Conservation (phyloP, 306 rosid genomes). For the Acacia confusa region DNA sequence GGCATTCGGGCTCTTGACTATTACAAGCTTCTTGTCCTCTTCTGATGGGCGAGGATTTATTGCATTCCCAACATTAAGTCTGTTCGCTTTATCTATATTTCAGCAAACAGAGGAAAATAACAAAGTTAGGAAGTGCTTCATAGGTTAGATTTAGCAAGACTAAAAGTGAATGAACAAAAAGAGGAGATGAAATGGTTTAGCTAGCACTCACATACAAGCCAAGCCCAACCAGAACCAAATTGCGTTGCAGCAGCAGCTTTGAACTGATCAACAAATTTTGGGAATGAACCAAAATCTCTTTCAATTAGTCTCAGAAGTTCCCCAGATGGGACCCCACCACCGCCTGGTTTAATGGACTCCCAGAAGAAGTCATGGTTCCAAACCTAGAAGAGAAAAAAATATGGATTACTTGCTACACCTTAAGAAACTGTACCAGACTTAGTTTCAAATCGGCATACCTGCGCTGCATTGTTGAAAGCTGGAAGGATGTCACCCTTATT, state of each 20-base stretch:
- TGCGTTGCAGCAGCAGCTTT: slow-evolving; percentile 79
- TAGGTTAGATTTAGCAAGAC: slow-evolving; percentile 11
- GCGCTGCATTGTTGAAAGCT: slow-evolving; percentile 85
- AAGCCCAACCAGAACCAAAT: slow-evolving; percentile 97
- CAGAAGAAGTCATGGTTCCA: slow-evolving; percentile 98
- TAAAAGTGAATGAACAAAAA: slow-evolving; percentile 18
- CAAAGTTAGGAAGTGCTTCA: background rate
- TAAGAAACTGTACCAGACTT: background rate
- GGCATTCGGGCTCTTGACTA: slow-evolving; percentile 85
- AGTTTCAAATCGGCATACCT: slow-evolving; percentile 45
- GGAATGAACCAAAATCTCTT: slow-evolving; percentile 87
- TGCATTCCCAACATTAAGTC: slow-evolving; percentile 71
- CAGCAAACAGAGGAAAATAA: background rate
- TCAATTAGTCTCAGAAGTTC: slow-evolving; percentile 78
- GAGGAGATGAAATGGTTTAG: slow-evolving; percentile 13
- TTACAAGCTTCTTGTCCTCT: slow-evolving; percentile 72
- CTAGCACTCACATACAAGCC: slow-evolving; percentile 82
- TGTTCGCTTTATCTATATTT: slow-evolving; percentile 61
- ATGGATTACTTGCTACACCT: slow-evolving; percentile 4
- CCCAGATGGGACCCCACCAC: slow-evolving; percentile 81
- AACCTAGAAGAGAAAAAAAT: slow-evolving; percentile 37
- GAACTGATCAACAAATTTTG: slow-evolving; percentile 56
- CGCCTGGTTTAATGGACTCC: slow-evolving; percentile 92
- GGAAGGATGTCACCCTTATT: slow-evolving; percentile 85
- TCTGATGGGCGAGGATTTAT: slow-evolving; percentile 64